Conservation (phyloP, 768 basidiomycete species). For the Podaxis sp. region DNA sequence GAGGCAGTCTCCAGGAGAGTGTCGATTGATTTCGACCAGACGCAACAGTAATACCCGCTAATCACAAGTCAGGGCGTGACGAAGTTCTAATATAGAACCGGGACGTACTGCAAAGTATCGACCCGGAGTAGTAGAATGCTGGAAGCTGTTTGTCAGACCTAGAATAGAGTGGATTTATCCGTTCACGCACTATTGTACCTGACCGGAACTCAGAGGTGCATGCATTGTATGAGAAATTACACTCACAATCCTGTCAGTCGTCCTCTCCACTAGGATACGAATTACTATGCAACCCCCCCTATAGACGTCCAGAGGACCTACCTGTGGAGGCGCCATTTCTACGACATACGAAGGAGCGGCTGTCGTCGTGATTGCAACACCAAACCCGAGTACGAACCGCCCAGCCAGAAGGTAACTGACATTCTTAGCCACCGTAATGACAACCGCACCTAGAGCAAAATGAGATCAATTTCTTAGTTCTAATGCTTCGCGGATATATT, state of each 20-base stretch:
- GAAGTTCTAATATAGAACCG: background rate
- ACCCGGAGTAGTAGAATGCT: slow-evolving; percentile 49
- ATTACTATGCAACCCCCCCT: background rate
- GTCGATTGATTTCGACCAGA: slow-evolving; percentile 36
- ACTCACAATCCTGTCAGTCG: slow-evolving; percentile 49
- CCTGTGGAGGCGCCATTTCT: slow-evolving; percentile 60
- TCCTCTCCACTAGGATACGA: slow-evolving; percentile 42
- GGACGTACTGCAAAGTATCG: slow-evolving; percentile 40
- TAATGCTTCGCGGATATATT: background rate
- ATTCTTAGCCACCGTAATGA: slow-evolving; percentile 44
- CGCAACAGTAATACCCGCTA: slow-evolving; percentile 44
- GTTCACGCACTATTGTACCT: slow-evolving; percentile 34
- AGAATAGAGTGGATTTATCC: no score
- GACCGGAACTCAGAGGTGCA: background rate
- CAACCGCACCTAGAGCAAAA: slow-evolving; percentile 35
- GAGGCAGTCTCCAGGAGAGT: slow-evolving; percentile 48
- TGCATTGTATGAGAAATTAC: slow-evolving; percentile 5
- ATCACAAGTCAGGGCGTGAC: background rate
- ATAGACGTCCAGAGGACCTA: slow-evolving; percentile 15
- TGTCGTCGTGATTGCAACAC: slow-evolving; percentile 46
- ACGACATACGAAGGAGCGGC: slow-evolving; percentile 50
- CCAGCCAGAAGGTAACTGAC: slow-evolving; percentile 50
- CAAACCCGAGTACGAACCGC: slow-evolving; percentile 53
- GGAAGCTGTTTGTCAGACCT: background rate
- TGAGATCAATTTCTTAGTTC: background rate